Conservation (phyloP, 1,284 basidiomycete genomes). For the Athelia psychrophila region DNA sequence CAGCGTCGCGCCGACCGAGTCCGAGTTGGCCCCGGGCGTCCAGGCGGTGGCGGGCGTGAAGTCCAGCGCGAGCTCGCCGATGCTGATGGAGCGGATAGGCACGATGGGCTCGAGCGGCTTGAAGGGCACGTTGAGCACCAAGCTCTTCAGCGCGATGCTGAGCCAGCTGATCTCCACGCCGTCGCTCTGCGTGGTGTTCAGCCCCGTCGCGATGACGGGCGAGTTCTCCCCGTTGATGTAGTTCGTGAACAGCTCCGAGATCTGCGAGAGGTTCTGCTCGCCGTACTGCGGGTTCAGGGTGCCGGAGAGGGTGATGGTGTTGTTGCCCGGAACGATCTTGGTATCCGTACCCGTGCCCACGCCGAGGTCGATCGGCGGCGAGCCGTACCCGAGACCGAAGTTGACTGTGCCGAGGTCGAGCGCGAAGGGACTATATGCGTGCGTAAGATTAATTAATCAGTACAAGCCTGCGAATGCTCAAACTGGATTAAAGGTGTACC, state of each 20-base stretch:
- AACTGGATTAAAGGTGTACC: constrained; percentile 30
- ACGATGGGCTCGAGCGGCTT: constrained; percentile 51
- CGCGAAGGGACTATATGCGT: constrained; percentile 61
- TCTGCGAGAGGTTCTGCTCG: constrained; percentile 43
- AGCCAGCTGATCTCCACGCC: constrained; percentile 66
- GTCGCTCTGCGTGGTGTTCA: constrained; percentile 52
- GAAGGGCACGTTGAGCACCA: constrained; percentile 63
- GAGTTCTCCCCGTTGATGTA: constrained; percentile 69
- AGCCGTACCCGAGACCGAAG: constrained; percentile 44
- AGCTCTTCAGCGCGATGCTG: constrained; percentile 54
- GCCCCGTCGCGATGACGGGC: constrained; percentile 58
- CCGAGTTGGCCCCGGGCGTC: constrained; percentile 56
- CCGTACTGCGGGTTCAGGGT: constrained; percentile 54
- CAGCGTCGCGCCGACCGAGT: constrained; percentile 49
- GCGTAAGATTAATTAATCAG: no score
- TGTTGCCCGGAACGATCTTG: constrained; percentile 51
- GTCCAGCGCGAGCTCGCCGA: constrained; percentile 58
- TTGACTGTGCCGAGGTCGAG: constrained; percentile 68
- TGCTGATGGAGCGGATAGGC: constrained; percentile 69
- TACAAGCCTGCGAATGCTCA: not conserved
- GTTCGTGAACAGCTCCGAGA: constrained; percentile 70
- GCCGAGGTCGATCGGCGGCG: constrained; percentile 53
- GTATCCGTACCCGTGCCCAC: constrained; percentile 60
- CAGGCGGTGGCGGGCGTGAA: constrained; percentile 60
- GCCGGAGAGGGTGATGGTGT: constrained; percentile 63